Conservation (phyloP, 257 asterid genomes). For the Linderniella brevidens region DNA sequence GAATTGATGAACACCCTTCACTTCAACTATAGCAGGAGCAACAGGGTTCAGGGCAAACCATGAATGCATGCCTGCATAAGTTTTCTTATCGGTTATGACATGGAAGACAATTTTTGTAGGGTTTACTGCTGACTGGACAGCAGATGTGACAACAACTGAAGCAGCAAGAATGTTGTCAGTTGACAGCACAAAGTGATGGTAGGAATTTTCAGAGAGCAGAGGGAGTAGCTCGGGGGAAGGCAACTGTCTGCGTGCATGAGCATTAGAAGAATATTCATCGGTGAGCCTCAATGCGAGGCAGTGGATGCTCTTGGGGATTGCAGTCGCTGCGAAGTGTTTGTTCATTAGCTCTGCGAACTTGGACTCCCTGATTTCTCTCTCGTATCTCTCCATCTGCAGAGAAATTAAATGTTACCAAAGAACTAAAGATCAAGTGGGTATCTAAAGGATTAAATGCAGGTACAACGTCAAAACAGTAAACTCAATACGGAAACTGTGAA, state of each 20-base stretch:
- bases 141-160: constrained; percentile 50
- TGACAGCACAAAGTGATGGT: constrained; percentile 49
- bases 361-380: constrained; percentile 44
- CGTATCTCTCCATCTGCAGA: constrained; percentile 14
- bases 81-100: constrained; percentile 70
- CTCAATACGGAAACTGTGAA: no score
- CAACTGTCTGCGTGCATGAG: constrained; percentile 66
- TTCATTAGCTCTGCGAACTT: constrained; percentile 50
- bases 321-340: constrained; percentile 64
- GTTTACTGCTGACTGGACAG: constrained; percentile 36
- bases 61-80: constrained; percentile 76
- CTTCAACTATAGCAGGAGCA: constrained; percentile 52
- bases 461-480: no score
- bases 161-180: constrained; percentile 76
- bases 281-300: constrained; percentile 58
- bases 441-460: no score
- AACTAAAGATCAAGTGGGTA: no score
- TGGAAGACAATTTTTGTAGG: constrained; percentile 64
- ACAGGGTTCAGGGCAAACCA: constrained; percentile 61
- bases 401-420: no score
- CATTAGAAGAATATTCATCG: constrained; percentile 67
- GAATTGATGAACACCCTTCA: constrained; percentile 64
- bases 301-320: constrained; percentile 54
- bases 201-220: constrained; percentile 44
- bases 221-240: constrained; percentile 73